Base-by-base conservation (phyloP, 2,329 filamentous ascomycete genomes). In the Fusarium ramigenum region DNA sequence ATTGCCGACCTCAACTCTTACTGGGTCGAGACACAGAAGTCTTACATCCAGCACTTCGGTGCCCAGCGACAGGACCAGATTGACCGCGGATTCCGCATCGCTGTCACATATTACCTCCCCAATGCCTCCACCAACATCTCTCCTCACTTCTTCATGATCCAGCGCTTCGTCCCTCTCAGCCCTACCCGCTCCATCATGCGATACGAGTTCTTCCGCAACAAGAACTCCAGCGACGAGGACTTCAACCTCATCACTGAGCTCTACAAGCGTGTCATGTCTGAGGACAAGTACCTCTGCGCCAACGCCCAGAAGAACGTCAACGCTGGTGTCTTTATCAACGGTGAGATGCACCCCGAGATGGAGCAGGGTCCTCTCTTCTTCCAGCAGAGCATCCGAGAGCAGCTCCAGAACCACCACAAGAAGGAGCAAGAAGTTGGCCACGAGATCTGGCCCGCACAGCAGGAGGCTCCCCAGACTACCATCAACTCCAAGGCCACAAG, bases 181-280 rank as follows among this genome's bases (percentile, higher is more conserved):
- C 83, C 89, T 1, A 83, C 81, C 40, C 85, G 80, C 46, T 87
- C 86, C 4, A 82, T 83, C 43, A 91, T 92, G 87, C 84, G 84
- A 63, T 91, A 92, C 79, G 88, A 92, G 77, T 86, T 92, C 56
- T 92, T 86, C 83, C 85, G 88, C 67, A 88, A 91, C 84, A 89
- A 88, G 78, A 81, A 87, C 77, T 86, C 89, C 8, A 84, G 84
- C n/a, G 87, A 91, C 21, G 86, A 87, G 32, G 87, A 90, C 66
- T 92, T 91, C 77, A 80, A 84, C 19, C 80, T 83, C 59, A 88
- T 91, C 79, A 86, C 85, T 78, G 80, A 87, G 50, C 88, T 91
- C 75, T 92, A 91, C 83, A 89, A 89, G 80, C 87, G 87, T 43
- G 86, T 92, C 79, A 88, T 91, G 87, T 84, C 85, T 3, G 90